Conservation (phyloP, 208 protist genomes). For the Leishmania turanica region DNA sequence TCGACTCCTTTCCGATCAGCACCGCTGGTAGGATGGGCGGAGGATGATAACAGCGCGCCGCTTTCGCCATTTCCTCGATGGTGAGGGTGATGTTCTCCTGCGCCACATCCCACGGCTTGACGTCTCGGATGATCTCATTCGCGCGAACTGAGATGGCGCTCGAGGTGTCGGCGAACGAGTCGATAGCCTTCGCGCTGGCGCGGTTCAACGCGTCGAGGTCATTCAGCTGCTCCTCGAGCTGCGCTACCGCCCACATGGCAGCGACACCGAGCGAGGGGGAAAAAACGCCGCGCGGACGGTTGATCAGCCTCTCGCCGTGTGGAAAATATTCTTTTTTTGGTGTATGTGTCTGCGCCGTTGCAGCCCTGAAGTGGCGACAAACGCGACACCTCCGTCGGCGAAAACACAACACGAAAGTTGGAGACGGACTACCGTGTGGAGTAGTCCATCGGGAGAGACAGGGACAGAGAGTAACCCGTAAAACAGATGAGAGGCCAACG, state of each 20-base stretch:
- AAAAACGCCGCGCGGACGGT: not conserved
- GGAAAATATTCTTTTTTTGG: not conserved
- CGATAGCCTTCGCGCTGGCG: slow-evolving; percentile 67
- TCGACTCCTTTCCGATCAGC: slow-evolving; percentile 57
- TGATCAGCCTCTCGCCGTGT: not conserved
- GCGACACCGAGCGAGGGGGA: not conserved
- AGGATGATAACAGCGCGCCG: slow-evolving; percentile 85
- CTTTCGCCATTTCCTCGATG: slow-evolving; percentile 86
- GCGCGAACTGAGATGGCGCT: slow-evolving; percentile 66
- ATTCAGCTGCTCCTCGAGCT: slow-evolving; percentile 78
- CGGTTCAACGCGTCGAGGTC: slow-evolving; percentile 68
- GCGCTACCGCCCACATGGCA: slow-evolving; percentile 52
- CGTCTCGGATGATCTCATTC: slow-evolving; percentile 70
- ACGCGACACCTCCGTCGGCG: not conserved
- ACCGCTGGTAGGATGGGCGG: slow-evolving; percentile 69
- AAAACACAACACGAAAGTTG: not conserved
- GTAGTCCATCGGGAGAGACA: not conserved
- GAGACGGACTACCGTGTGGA: not conserved
- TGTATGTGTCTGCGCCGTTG: not conserved
- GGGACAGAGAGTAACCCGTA: not conserved
- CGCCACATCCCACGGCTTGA: slow-evolving; percentile 85
- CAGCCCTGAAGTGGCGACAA: not conserved
- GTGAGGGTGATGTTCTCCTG: slow-evolving; percentile 87
- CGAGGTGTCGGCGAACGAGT: slow-evolving; percentile 85
- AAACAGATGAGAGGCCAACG: not conserved